These are phyloP conservation scores for Barnettozyma botsteinii DNA, from an alignment of 805 yeast species.

Conservation along the genomic window DNA sequence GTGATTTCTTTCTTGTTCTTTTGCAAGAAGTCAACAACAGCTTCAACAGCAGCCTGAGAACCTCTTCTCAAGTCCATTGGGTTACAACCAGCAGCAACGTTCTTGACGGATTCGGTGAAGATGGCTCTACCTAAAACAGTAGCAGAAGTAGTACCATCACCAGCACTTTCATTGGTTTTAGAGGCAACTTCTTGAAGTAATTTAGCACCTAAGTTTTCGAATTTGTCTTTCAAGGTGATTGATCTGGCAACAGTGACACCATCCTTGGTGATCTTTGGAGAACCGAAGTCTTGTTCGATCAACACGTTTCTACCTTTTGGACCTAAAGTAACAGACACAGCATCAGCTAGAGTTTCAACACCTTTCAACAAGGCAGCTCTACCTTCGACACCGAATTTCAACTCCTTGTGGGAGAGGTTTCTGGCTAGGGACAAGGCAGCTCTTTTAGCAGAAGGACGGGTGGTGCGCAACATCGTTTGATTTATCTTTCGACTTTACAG, in stretches of 20 bases:
- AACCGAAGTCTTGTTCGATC: slow-evolving; percentile 93
- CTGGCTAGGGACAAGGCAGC: slow-evolving; percentile 21
- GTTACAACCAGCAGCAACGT: slow-evolving; percentile 98
- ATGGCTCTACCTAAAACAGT: slow-evolving; percentile 95
- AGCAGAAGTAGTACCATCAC: slow-evolving; percentile 99
- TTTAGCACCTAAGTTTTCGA: slow-evolving; percentile 96
- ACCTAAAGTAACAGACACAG: slow-evolving; percentile 94
- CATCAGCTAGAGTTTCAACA: slow-evolving; percentile 82
- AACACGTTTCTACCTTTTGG: slow-evolving; percentile 98
- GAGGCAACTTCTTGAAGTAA: slow-evolving; percentile 95
- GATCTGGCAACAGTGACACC: slow-evolving; percentile 98
- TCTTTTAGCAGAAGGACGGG: slow-evolving; percentile 24
- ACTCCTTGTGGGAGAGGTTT: slow-evolving; percentile 71
- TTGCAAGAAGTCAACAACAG: slow-evolving; percentile 82
- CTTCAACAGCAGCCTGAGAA: slow-evolving; percentile 96
- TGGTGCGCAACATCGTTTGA: slow-evolving; percentile 22
- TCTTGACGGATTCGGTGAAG: slow-evolving; percentile 94
- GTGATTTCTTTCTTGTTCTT: slow-evolving; percentile 93
- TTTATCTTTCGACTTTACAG: no score
- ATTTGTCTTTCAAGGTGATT: slow-evolving; percentile 81
- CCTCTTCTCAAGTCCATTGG: slow-evolving; percentile 99
- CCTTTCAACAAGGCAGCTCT: slow-evolving; percentile 70
- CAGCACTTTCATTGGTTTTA: slow-evolving; percentile 96
- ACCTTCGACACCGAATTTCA: slow-evolving; percentile 80
- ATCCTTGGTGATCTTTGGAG: slow-evolving; percentile 98